Evolutionary conservation across 768 basidiomycete species (phyloP).

Genomic region (Russula sp.): DNA sequence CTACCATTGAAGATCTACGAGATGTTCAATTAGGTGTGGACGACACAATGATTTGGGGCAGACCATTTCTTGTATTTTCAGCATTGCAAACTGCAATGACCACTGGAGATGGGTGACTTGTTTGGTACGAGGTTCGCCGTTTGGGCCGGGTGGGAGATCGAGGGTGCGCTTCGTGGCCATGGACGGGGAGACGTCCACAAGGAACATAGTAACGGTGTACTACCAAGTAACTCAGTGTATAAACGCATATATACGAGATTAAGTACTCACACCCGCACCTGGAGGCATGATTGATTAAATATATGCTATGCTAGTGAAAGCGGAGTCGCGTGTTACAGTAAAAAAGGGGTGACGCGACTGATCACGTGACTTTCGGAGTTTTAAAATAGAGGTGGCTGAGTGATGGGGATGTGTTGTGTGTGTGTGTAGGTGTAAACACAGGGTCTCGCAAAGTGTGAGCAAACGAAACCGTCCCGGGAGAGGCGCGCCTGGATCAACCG

Average conservation of each 20-base stretch:
- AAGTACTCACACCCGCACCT: conserved; percentile 65
- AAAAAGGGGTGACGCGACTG: background rate
- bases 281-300: conserved; percentile 49
- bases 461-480: conserved; percentile 21
- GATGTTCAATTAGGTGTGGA: conserved; percentile 2
- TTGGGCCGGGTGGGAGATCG: conserved; percentile 46
- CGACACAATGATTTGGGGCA: background rate
- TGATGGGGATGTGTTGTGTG: background rate
- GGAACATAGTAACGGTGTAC: conserved; percentile 86
- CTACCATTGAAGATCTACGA: conserved; percentile 80
- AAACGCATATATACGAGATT: conserved; percentile 18
- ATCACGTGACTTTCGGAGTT: conserved; percentile 13
- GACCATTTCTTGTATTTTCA: conserved; percentile 91
- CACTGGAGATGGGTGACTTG: conserved; percentile 78
- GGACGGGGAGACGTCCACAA: conserved; percentile 81
- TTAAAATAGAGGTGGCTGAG: conserved; percentile 15
- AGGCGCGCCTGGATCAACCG: conserved; percentile 27
- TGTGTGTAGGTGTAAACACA: background rate
- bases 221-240: conserved; percentile 28
- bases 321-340: background rate
- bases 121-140: conserved; percentile 44
- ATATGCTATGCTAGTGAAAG: too few species aligned
- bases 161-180: conserved; percentile 67
- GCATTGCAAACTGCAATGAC: conserved; percentile 79
- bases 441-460: background rate